Evolutionary conservation across 495 filamentous ascomycete species (phyloP).

Genomic region (Choiromyces venosus): DNA sequence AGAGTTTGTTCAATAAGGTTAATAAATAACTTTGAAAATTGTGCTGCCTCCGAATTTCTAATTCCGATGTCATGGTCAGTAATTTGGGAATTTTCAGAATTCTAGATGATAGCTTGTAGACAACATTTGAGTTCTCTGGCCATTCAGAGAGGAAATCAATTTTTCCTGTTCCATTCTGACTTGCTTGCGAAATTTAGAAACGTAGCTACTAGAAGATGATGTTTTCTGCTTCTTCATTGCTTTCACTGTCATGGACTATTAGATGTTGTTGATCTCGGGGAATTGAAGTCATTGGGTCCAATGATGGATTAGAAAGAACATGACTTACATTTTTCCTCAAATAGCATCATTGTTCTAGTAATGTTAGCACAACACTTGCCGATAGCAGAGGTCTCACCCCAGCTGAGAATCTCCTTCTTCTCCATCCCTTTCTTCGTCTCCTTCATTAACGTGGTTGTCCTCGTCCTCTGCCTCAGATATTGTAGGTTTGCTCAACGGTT

Average conservation of each 20-base stretch:
- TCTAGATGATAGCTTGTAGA: neutral
- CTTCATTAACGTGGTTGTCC: neutral
- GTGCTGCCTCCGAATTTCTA: conserved; percentile 15
- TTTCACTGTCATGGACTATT: conserved; percentile 13
- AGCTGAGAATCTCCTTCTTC: conserved; percentile 2
- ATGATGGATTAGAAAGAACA: neutral
- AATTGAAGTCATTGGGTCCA: neutral
- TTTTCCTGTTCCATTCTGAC: conserved; percentile 20
- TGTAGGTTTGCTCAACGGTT: neutral
- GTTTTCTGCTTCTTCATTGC: conserved; percentile 33
- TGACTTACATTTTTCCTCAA: conserved; percentile 22
- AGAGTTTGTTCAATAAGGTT: conserved; percentile 9
- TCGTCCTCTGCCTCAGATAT: neutral
- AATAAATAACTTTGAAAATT: conserved; percentile 18
- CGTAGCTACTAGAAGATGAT: conserved; percentile 11
- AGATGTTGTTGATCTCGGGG: neutral
- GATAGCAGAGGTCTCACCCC: neutral
- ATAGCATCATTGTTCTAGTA: conserved; percentile 24
- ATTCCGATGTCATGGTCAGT: neutral
- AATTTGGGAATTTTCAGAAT: neutral
- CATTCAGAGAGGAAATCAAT: conserved; percentile 15
- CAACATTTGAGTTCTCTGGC: conserved; percentile 28
- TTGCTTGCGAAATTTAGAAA: conserved; percentile 24
- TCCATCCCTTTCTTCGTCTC: neutral
- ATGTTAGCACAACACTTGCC: neutral